Evolutionary conservation across 371 early-diverging fungal species (phyloP), one percentile per base, ranked within the genome.

Genomic region (Syncephalastrum sp.): DNA sequence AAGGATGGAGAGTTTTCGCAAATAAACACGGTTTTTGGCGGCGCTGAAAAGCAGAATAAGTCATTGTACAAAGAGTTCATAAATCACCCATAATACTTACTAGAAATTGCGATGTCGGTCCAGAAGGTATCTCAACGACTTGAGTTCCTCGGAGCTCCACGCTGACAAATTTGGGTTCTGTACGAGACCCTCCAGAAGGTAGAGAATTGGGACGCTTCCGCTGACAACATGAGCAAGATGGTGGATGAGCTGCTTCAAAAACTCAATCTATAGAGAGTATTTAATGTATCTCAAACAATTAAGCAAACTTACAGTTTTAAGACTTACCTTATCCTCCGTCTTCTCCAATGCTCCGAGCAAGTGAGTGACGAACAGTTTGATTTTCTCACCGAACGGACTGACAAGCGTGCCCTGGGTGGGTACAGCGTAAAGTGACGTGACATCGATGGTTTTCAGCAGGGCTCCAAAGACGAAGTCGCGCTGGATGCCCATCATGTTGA

Each of bases 71-170:
- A 21, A 0, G 21, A 21, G 13, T 43, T 14, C 29, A 15, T 7
- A 43, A 4, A 5, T 2, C 17, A 5, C 21, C 12, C 5, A 14
- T 46, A 23, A 41, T 27, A 61, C 65, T 58, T 68, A 72, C 74
- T 75, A 64, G 63, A 78, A 75, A 24, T 72, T 68, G 5, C 70
- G 60, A 61, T 78, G 75, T 13, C 73, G 64, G 54, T 78, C 78
- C 4, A 75, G 69, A 17, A 78, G 54, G 16, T 64, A 58, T 48
- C 78, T 61, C 23, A 78, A 24, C 1, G 78, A 70, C 47, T 75
- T 75, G 12, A 78, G 60, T 55, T 78, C 78, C n/a, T 75, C 78
- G 8, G 73, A 53, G 23, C 73, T 71, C 73, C 75, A 78, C 3
- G 71, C 68, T 19, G 63, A 17, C 4, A 62, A 16, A 21, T 24